A percentile compares a stretch with the other conserved stretches of the same genome.
phyloP scores from a whole-genome alignment of 2,329 filamentous ascomycete species.

The Aschersonia sp. region DNA sequence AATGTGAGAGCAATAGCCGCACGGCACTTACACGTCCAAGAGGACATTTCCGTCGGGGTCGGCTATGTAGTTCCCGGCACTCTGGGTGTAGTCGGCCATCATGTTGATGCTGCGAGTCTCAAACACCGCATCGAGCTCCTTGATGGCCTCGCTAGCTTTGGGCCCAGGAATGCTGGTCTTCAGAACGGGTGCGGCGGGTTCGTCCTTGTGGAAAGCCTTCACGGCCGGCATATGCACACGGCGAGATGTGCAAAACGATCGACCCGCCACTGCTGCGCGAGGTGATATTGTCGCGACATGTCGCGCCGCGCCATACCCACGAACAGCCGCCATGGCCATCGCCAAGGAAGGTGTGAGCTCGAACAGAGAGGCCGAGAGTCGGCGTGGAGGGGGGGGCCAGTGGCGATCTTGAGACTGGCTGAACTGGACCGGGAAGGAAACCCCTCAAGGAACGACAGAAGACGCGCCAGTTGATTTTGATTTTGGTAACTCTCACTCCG shows the following conservation, averaged over 20 bases:
- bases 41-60: conserved; percentile 58
- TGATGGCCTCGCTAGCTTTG: conserved; percentile 51
- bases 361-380: background rate
- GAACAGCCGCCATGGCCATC: conserved; percentile 6
- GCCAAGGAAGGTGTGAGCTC: background rate
- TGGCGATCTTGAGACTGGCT: background rate
- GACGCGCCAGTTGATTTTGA: too few relatives aligned
- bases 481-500: too few relatives aligned
- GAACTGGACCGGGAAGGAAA: too few relatives aligned
- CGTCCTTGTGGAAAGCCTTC: conserved; percentile 27
- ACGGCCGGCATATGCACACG: conserved; percentile 15
- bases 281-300: conserved; percentile 1
- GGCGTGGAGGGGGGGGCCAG: background rate
- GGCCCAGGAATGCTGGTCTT: conserved; percentile 61
- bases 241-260: conserved; percentile 5
- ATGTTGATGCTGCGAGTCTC: conserved; percentile 79
- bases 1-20: background rate
- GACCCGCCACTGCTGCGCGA: conserved; percentile 1
- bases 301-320: conserved; percentile 4
- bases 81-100: conserved; percentile 61
- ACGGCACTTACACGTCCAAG: conserved; percentile 48
- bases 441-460: too few relatives aligned
- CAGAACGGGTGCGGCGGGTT: conserved; percentile 36
- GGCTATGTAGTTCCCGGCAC: conserved; percentile 66
- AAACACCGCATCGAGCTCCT: conserved; percentile 64